Evolutionary conservation across 495 filamentous ascomycete genomes (phyloP), one percentile per base, ranked within the genome.

Genomic region (Aspergillus affinis): DNA sequence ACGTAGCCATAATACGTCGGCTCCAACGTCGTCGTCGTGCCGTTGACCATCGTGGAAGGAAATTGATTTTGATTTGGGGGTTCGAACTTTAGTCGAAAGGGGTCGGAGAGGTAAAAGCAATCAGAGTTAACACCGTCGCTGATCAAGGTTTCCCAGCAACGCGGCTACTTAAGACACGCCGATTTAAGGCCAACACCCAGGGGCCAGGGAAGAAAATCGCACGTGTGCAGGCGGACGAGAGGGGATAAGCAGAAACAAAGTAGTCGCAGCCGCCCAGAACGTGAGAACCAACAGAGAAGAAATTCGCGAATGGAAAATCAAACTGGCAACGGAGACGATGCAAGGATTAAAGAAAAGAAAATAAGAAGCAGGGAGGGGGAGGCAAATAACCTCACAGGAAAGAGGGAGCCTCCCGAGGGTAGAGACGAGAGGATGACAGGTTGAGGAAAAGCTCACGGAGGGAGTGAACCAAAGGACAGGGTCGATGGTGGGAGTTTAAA

Each of bases 1-100:
- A 93, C 81, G 64, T 86, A 85, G n/a, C 88, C 88, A 20, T 68
- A 70, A 70, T 84, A 89, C 23, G 88, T 88, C 56, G 80, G 80
- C 68, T 80, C 76, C 70, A 80, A 69, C 69, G 76, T 76, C 32
- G 77, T 74, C 13, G 75, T 71, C 44, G 73, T 74, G 54, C 77
- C 75, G 69, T 75, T 77, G 61, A 77, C 77, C 77, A 80, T 80
- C 62, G 62, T 75, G 69, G n/a, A n/a, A n/a, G n/a, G n/a, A n/a
- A n/a, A n/a, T n/a, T n/a, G n/a, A n/a, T n/a, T n/a, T 15, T 62
- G 21, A n/a, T 58, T 30, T 63, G 65, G 54, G 63, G 62, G 65
- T 60, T 64, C 48, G 63, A 69, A 69, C 63, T 57, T 69, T 64
- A 63, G 61, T 62, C 32, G 51, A 60, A 59, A 57, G 58, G 53